Evolutionary conservation across 2,329 filamentous ascomycete species (phyloP), one percentile per base, ranked within the genome.

Genomic region (Aspergillus sp.): DNA sequence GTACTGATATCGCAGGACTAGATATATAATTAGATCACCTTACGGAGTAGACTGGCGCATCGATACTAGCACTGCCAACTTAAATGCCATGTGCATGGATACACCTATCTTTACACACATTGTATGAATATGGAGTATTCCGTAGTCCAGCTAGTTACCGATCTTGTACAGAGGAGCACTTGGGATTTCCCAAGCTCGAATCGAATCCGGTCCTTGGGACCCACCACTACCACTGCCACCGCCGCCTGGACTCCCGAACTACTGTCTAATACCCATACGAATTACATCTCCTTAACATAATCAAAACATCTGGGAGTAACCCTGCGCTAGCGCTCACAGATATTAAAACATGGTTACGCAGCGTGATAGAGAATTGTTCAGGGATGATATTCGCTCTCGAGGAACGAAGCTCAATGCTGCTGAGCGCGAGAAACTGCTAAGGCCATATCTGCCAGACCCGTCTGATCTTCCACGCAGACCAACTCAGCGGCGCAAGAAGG

Each of bases 401-500:
- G 77, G 79, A 44, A 70, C 71, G 47, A 73, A 76, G 55, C 75
- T 84, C 36, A 74, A 74, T 38, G 68, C 73, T 19, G 66, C 77
- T 55, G 79, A 85, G 60, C 82, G 84, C 53, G 83, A 84, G 67
- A 74, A 74, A 38, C 73, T 86, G 44, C 51, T 86, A 49, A 81
- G 81, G 62, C 78, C 78, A 42, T 84, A 84, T 64, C 79, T 86
- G 1, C 84, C 84, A 11, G 73, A 80, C n/a, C 76, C 80, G 15
- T 62, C 71, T 7, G 69, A 71, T 17, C 66, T 74, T 32, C 62
- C 65, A 56, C 63, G 56, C 41, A 59, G 65, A 42, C 62, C 67
- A 41, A 55, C 62, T 36, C 68, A 70, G 30, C 67, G 68, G 19
- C 71, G 68, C 59, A 65, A 65, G 52, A 71, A 70, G 60, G 27